Evolutionary conservation across 2,329 filamentous ascomycete genomes (phyloP).

Genomic region (Xylaria polymorpha): DNA sequence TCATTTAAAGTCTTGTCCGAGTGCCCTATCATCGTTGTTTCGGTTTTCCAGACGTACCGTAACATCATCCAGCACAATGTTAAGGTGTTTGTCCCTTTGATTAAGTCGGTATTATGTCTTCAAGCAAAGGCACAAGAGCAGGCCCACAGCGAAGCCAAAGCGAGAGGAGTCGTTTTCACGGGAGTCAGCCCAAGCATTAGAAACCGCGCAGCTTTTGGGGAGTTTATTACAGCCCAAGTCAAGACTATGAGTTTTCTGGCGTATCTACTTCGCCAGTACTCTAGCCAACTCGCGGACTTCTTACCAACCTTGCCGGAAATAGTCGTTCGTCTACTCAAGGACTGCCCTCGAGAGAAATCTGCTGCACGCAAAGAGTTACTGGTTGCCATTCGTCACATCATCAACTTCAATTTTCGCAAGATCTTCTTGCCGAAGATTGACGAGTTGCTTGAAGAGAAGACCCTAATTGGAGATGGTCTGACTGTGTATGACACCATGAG

Average conservation of each 20-base stretch:
- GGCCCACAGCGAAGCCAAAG: slow-evolving; percentile 86
- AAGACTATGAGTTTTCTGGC: slow-evolving; percentile 99
- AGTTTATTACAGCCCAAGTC: slow-evolving; percentile 97
- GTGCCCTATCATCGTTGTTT: slow-evolving; percentile 98
- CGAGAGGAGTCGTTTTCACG: slow-evolving; percentile 84
- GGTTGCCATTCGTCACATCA: slow-evolving; percentile 96
- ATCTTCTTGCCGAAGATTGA: slow-evolving; percentile 96
- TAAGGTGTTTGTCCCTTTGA: slow-evolving; percentile 90
- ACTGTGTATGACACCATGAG: slow-evolving; percentile 98
- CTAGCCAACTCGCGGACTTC: slow-evolving; percentile 88
- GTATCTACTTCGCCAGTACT: slow-evolving; percentile 89
- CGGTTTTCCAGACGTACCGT: slow-evolving; percentile 94
- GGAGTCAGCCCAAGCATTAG: slow-evolving; percentile 94
- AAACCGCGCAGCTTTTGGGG: slow-evolving; percentile 92
- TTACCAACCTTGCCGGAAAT: slow-evolving; percentile 86
- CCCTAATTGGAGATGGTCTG: slow-evolving; percentile 92
- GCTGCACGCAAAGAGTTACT: slow-evolving; percentile 93
- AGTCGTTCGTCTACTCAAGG: slow-evolving; percentile 88
- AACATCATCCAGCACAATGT: slow-evolving; percentile 84
- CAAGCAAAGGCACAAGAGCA: slow-evolving; percentile 94
- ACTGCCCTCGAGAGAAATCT: slow-evolving; percentile 95
- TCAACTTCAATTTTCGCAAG: slow-evolving; percentile 97
- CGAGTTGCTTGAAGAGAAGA: slow-evolving; percentile 92
- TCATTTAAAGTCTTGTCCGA: slow-evolving; percentile 99
- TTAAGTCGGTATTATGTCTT: slow-evolving; percentile 87